phyloP scores from a whole-genome alignment of 805 yeast species.

The Schwanniomyces vanrijiae region DNA sequence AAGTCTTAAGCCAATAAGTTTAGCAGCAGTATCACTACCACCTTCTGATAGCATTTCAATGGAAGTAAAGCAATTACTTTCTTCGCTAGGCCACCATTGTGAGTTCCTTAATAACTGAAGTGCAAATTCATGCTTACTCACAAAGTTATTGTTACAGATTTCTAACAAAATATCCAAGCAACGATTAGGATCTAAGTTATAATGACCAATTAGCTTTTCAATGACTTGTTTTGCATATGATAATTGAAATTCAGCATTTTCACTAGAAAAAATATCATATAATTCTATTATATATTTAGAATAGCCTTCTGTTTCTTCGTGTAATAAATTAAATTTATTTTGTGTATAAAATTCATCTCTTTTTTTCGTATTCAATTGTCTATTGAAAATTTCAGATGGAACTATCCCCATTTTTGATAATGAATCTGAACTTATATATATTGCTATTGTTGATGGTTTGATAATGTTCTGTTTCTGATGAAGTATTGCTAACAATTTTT shows the following conservation, averaged over 20 bases:
- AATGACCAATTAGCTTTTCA: conserved; percentile 68
- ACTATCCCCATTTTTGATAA: conserved; percentile 27
- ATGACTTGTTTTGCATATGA: conserved; percentile 47
- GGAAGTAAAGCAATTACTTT: conserved; percentile 29
- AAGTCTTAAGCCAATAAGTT: conserved; percentile 50
- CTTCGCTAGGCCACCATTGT: conserved; percentile 63
- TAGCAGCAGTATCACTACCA: conserved; percentile 57
- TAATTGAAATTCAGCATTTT: conserved; percentile 41
- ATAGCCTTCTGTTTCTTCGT: conserved; percentile 80
- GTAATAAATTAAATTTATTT: conserved; percentile 62
- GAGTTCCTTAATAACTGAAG: conserved; percentile 52
- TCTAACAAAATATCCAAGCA: conserved; percentile 64
- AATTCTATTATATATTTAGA: conserved; percentile 59
- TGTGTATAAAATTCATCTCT: conserved; percentile 48
- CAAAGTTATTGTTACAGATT: conserved; percentile 46
- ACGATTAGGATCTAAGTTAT: conserved; percentile 69
- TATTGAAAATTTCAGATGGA: conserved; percentile 33
- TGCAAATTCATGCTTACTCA: conserved; percentile 46
- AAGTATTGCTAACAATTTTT: conserved; percentile 20
- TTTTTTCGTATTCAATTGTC: conserved; percentile 33
- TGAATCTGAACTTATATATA: conserved; percentile 26
- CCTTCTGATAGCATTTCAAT: conserved; percentile 42
- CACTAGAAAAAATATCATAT: conserved; percentile 33
- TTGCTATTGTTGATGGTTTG: conserved; percentile 32
- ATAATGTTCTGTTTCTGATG: conserved; percentile 23